Conservation (phyloP, 2,329 filamentous ascomycete species). For the Fusarium sp. region DNA sequence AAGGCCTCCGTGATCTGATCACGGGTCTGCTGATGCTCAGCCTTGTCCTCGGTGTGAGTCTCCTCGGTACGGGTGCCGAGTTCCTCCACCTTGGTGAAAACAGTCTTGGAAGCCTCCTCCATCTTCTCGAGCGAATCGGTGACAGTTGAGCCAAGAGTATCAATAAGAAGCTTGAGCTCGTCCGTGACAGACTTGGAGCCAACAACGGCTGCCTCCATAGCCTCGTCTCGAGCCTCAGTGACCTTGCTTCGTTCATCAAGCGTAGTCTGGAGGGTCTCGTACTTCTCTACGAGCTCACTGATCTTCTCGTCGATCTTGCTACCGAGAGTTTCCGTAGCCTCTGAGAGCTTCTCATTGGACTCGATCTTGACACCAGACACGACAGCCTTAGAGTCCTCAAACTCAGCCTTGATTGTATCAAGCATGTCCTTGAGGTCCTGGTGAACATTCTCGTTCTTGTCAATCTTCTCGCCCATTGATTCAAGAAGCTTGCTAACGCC, state of each 20-base stretch:
- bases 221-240: constrained; percentile 77
- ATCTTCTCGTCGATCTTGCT: constrained; percentile 73
- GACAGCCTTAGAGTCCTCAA: constrained; percentile 85
- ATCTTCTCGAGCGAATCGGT: constrained; percentile 88
- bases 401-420: constrained; percentile 83
- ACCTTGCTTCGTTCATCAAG: constrained; percentile 79
- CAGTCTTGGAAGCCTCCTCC: constrained; percentile 86
- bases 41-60: constrained; percentile 76
- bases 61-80: constrained; percentile 81
- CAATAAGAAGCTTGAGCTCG: constrained; percentile 86
- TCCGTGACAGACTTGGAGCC: constrained; percentile 84
- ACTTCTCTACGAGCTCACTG: constrained; percentile 83
- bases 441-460: constrained; percentile 66
- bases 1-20: constrained; percentile 82
- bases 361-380: constrained; percentile 85
- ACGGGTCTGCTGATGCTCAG: constrained; percentile 84
- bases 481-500: constrained; percentile 77
- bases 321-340: constrained; percentile 64
- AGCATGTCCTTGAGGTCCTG: constrained; percentile 78
- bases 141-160: constrained; percentile 83
- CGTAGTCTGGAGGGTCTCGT: constrained; percentile 83
- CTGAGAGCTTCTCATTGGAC: constrained; percentile 79
- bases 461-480: constrained; percentile 71
- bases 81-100: constrained; percentile 85
- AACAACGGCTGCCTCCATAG: constrained; percentile 78